Conservation (phyloP, 768 basidiomycete species). For the Kwoniella sp. region DNA sequence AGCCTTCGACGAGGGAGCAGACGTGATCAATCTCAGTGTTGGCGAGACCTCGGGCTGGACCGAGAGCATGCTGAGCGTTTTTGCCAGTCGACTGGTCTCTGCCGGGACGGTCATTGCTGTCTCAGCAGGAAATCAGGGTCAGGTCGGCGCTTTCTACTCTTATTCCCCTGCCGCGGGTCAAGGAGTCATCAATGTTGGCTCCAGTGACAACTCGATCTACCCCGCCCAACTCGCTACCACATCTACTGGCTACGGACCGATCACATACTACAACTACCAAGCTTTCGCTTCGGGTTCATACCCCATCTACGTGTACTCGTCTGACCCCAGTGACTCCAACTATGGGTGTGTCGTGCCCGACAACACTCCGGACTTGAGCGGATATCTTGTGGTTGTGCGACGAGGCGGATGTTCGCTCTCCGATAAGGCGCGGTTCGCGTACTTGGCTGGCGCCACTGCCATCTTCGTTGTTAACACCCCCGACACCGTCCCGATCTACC, state of each 20-base stretch:
- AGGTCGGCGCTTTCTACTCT: conserved; percentile 67
- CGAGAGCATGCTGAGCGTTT: conserved; percentile 62
- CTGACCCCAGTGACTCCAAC: conserved; percentile 62
- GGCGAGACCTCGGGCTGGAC: conserved; percentile 70
- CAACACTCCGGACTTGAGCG: conserved; percentile 63
- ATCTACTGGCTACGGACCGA: conserved; percentile 57
- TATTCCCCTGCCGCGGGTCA: conserved; percentile 62
- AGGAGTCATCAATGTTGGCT: conserved; percentile 62
- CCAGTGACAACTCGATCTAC: conserved; percentile 59
- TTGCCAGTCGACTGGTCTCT: conserved; percentile 65
- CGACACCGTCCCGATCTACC: conserved; percentile 33
- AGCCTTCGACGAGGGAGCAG: conserved; percentile 61
- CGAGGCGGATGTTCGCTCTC: conserved; percentile 66
- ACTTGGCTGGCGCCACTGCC: conserved; percentile 28
- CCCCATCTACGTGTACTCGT: conserved; percentile 66
- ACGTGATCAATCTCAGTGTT: conserved; percentile 70
- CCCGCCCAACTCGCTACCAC: conserved; percentile 65
- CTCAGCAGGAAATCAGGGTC: conserved; percentile 66
- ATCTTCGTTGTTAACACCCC: conserved; percentile 38
- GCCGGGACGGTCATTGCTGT: conserved; percentile 67
- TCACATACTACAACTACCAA: conserved; percentile 62
- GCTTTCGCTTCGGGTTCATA: conserved; percentile 61
- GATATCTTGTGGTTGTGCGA: conserved; percentile 64
- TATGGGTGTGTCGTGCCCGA: conserved; percentile 68
- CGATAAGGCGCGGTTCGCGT: conserved; percentile 57